Percentiles rank a stretch among this genome's conserved stretches.
Conservation (phyloP, 129 eudicot species). For the Chrysanthemum lavandulifolium region DNA sequence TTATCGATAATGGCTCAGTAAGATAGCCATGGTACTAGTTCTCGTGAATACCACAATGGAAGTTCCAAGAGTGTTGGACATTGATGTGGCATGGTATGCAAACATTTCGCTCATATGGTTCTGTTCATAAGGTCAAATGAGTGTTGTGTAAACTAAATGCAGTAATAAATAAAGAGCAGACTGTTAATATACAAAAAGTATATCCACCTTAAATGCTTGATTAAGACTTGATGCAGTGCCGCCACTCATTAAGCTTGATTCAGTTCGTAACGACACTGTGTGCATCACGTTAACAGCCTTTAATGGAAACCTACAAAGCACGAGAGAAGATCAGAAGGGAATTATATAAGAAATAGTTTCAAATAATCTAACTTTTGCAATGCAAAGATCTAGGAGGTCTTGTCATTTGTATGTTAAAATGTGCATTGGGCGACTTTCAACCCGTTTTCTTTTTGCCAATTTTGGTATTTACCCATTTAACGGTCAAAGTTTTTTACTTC, state of each 20-base stretch:
- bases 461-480: too few relatives aligned
- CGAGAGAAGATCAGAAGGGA: neutral
- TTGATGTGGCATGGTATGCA: constrained; percentile 95
- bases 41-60: constrained; percentile 94
- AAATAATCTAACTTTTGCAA: neutral
- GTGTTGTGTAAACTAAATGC: neutral
- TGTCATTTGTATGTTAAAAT: too few relatives aligned
- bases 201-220: constrained; percentile 70
- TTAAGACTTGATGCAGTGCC: constrained; percentile 69
- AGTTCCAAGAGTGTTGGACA: constrained; percentile 97
- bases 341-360: neutral
- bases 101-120: constrained; percentile 99
- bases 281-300: constrained; percentile 99
- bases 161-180: neutral
- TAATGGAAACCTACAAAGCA: constrained; percentile 72
- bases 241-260: constrained; percentile 70
- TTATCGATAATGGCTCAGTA: constrained; percentile 81
- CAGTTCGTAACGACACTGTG: constrained; percentile 89
- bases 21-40: constrained; percentile 88
- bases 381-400: too few relatives aligned
- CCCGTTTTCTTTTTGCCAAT: too few relatives aligned
- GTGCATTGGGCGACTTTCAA: too few relatives aligned
- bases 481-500: too few relatives aligned
- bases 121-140: constrained; percentile 40
- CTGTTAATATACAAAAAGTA: neutral